phyloP scores from a whole-genome alignment of 768 basidiomycete genomes.

The Lyophyllum decastes region DNA sequence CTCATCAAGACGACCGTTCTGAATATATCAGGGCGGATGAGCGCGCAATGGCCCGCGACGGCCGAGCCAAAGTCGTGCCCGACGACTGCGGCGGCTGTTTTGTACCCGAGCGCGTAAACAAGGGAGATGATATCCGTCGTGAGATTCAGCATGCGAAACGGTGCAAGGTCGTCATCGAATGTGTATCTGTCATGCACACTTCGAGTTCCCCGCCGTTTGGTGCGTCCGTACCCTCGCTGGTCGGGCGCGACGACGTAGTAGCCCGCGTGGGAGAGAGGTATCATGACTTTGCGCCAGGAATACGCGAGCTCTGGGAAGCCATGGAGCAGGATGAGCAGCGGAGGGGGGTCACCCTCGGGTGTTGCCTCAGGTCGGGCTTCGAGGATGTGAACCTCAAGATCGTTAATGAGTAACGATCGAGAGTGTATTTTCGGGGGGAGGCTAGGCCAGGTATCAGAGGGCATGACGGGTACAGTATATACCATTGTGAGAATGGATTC shows the following conservation, averaged over 20 bases:
- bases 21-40: constrained; percentile 59
- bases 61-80: constrained; percentile 64
- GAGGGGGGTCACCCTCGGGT: constrained; percentile 25
- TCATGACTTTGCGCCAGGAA: constrained; percentile 63
- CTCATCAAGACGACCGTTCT: constrained; percentile 60
- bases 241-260: constrained; percentile 69
- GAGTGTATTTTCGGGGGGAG: constrained; percentile 36
- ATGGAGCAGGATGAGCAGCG: constrained; percentile 59
- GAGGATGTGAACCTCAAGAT: constrained; percentile 53
- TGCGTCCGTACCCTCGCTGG: constrained; percentile 55
- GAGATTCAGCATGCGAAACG: constrained; percentile 53
- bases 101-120: constrained; percentile 51
- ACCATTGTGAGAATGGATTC: background rate
- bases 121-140: constrained; percentile 54
- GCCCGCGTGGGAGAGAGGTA: constrained; percentile 48
- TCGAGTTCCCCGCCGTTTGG: constrained; percentile 18
- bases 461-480: background rate
- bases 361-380: constrained; percentile 39
- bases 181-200: constrained; percentile 20
- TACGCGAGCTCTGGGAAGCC: constrained; percentile 70
- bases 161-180: constrained; percentile 51
- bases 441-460: constrained; percentile 5
- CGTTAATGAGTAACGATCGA: constrained; percentile 41
- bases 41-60: constrained; percentile 53
- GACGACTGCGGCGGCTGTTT: constrained; percentile 46